These are phyloP conservation scores for Trametes cubensis DNA, from an alignment of 768 basidiomycete species.

Conservation along the genomic window DNA sequence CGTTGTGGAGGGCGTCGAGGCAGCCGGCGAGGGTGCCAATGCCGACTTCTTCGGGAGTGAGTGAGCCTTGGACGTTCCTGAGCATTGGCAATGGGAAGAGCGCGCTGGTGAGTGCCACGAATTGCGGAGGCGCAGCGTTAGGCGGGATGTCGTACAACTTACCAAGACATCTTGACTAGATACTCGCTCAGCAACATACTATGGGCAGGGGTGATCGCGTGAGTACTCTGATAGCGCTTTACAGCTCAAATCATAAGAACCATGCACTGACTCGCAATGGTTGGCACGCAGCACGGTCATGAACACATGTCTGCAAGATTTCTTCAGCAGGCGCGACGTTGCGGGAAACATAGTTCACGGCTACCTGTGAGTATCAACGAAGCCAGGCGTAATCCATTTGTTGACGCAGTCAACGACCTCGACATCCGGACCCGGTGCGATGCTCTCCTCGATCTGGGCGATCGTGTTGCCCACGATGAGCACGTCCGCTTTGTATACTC, in stretches of 20 bases:
- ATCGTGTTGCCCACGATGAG: constrained; percentile 33
- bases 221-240: neutral
- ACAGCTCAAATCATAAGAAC: neutral
- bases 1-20: constrained; percentile 35
- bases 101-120: too few relatives aligned
- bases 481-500: constrained; percentile 32
- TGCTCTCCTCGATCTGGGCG: constrained; percentile 27
- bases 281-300: constrained; percentile 32
- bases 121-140: too few relatives aligned
- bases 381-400: constrained; percentile 37
- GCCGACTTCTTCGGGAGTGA: constrained; percentile 34
- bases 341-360: neutral
- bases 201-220: neutral
- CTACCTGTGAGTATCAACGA: constrained; percentile 38
- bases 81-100: too few relatives aligned
- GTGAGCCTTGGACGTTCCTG: constrained; percentile 27
- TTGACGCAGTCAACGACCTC: constrained; percentile 32
- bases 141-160: neutral
- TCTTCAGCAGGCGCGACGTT: neutral
- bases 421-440: constrained; percentile 23
- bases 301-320: constrained; percentile 30
- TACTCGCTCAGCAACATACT: constrained; percentile 36
- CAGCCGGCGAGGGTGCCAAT: constrained; percentile 36
- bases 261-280: constrained; percentile 31
- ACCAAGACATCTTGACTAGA: constrained; percentile 32